Base-by-base conservation (phyloP, 768 basidiomycete species). In the Leucogyrophana mollusca region DNA sequence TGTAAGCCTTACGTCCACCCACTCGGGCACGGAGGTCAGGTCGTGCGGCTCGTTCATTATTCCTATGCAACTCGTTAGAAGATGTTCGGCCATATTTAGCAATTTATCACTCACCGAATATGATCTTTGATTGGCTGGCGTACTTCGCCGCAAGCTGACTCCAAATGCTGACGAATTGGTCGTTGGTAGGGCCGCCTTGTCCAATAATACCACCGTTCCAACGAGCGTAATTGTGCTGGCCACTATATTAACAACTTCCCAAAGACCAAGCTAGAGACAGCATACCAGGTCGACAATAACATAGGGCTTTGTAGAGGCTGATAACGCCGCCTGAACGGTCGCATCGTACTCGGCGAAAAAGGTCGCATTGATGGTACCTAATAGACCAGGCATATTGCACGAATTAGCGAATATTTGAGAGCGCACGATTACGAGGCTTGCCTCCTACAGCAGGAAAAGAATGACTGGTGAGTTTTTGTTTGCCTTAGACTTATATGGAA, bases 141-240 rank as follows among this genome's bases (percentile, higher is more conserved):
- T 80, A 81, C 43, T 74, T 70, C 4, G 73, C 53, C 3, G 80
- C 80, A 33, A 83, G 60, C 40, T 62, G 56, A 44, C 61, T 53
- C 80, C 80, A 81, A 13, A 76, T 54, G 4, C 54, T 58, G 5
- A 78, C 78, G 49, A 81, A 76, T 48, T 73, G 57, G 3, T 59
- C 72, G 57, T 81, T 69, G 17, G 70, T 68, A 6, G 79, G 78
- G 21, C 78, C 78, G 33, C 78, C 79, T 63, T 80, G 76, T 2
- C 80, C 79, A 44, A 81, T 73, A 36, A 82, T 76, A 65, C 20
- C 60, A 8, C 75, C 74, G 50, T 82, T 78, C 75, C 77, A 80
- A 36, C 80, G 70, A 9, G 77, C 80, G 52, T 81, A 81, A 66
- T 82, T 81, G 64, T 81, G 80, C 68, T 73, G 33, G 27, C 23